Conservation (phyloP, 2,329 filamentous ascomycete species). For the Parasarocladium wereldwijsianum region DNA sequence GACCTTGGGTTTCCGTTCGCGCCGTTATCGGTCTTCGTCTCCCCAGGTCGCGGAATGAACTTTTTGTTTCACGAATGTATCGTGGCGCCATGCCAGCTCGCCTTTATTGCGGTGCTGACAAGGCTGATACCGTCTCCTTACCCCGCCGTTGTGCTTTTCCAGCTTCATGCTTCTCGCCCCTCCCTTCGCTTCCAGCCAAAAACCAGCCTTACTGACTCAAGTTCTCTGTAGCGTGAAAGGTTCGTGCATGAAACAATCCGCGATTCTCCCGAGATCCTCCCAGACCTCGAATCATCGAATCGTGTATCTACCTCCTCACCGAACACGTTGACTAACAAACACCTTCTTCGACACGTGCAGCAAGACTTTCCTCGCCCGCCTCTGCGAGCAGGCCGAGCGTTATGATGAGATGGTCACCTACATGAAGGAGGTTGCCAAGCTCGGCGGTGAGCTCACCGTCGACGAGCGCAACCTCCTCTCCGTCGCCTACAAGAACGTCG, state of each 20-base stretch:
- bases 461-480: conserved; percentile 98
- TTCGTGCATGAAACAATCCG: conserved; percentile 26
- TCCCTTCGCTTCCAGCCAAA: conserved; percentile 5
- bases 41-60: too few species aligned
- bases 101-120: too few species aligned
- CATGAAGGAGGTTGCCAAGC: conserved; percentile 99
- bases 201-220: conserved; percentile 19
- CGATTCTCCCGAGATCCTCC: conserved; percentile 8
- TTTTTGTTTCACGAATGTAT: too few species aligned
- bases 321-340: too few species aligned
- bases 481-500: conserved; percentile 99
- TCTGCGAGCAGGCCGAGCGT: conserved; percentile 99
- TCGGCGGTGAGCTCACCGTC: conserved; percentile 67
- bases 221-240: conserved; percentile 49
- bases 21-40: too few species aligned
- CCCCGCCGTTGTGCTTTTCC: conserved; percentile 3
- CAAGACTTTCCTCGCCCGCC: conserved; percentile 99
- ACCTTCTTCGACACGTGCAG: too few species aligned
- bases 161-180: conserved; percentile 2
- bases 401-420: conserved; percentile 99
- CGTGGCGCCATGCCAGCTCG: too few species aligned
- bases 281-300: too few species aligned
- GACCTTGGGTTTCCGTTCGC: too few species aligned
- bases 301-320: too few species aligned
- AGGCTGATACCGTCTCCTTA: conserved; percentile 3